Percentiles rank a stretch among this genome's conserved stretches.
These are phyloP conservation scores for Colletotrichum brevisporum DNA, from an alignment of 2,329 filamentous ascomycete species.

Conservation along the genomic window DNA sequence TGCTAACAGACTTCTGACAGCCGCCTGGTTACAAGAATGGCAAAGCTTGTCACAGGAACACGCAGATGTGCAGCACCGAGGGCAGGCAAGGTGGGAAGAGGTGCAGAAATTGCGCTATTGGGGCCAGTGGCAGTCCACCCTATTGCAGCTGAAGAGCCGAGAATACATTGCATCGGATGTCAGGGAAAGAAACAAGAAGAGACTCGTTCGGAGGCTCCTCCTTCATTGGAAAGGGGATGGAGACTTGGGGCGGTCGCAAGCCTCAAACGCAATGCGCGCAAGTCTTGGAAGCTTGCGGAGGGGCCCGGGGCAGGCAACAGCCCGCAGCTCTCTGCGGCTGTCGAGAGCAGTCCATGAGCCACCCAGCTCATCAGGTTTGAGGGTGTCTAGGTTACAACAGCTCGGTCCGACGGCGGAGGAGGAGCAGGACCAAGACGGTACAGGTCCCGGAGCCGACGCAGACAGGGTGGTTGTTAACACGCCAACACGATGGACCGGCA, in stretches of 20 bases:
- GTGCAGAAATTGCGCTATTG: constrained; percentile 35
- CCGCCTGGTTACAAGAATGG: constrained; percentile 41
- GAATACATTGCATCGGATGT: constrained; percentile 40
- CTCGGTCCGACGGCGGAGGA: constrained; percentile 24
- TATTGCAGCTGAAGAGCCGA: constrained; percentile 40
- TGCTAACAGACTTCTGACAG: constrained; percentile 25
- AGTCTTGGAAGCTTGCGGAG: constrained; percentile 25
- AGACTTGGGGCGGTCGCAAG: constrained; percentile 5
- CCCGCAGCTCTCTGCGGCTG: constrained; percentile 23
- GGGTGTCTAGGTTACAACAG: constrained; percentile 21
- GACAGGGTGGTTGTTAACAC: constrained; percentile 50
- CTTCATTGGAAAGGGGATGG: constrained; percentile 33
- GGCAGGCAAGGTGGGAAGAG: constrained; percentile 18
- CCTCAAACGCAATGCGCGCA: constrained; percentile 11
- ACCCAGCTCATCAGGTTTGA: constrained; percentile 16
- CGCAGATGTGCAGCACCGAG: constrained; percentile 7
- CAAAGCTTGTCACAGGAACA: constrained; percentile 20
- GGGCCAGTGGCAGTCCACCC: constrained; percentile 39
- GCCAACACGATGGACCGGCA: constrained; percentile 63
- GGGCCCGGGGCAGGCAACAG: constrained; percentile 2
- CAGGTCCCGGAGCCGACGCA: constrained; percentile 18
- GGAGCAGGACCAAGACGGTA: constrained; percentile 37
- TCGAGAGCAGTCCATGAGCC: constrained; percentile 29
- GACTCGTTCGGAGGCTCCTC: constrained; percentile 31
- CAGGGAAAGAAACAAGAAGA: constrained; percentile 37